phyloP scores from a whole-genome alignment of 2,329 filamentous ascomycete genomes.

The Eutypa lata region DNA sequence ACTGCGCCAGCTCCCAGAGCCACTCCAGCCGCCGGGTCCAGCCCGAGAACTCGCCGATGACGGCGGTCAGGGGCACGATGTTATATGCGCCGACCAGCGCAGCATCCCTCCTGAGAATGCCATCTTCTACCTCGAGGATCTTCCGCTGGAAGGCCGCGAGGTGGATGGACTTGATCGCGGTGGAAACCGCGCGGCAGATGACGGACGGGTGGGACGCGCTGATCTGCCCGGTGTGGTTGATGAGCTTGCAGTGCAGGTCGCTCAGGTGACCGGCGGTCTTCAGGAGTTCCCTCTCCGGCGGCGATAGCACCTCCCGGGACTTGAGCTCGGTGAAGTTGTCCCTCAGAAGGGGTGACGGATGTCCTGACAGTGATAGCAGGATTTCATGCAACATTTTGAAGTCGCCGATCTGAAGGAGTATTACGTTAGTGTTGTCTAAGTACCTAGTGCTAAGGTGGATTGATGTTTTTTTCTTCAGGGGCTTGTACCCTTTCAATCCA shows the following conservation, averaged over 20 bases:
- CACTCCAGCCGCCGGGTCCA: slow-evolving; percentile 86
- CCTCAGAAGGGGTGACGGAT: slow-evolving; percentile 83
- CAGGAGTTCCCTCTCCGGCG: slow-evolving; percentile 80
- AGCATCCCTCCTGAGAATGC: slow-evolving; percentile 73
- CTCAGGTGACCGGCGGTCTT: slow-evolving; percentile 74
- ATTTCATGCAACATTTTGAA: slow-evolving; percentile 91
- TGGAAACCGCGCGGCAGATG: slow-evolving; percentile 83
- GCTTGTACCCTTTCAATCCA: no score
- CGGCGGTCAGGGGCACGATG: slow-evolving; percentile 83
- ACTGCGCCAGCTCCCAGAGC: slow-evolving; percentile 71
- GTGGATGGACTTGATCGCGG: slow-evolving; percentile 70
- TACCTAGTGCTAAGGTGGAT: no score
- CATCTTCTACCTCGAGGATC: slow-evolving; percentile 78
- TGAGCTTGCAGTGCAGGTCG: slow-evolving; percentile 71
- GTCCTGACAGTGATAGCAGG: slow-evolving; percentile 90
- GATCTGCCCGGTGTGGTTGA: slow-evolving; percentile 63
- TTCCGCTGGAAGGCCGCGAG: slow-evolving; percentile 78
- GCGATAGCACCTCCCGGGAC: slow-evolving; percentile 56
- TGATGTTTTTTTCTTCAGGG: no score
- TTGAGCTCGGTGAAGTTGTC: slow-evolving; percentile 43
- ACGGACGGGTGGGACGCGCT: slow-evolving; percentile 71
- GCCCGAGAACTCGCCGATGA: slow-evolving; percentile 80
- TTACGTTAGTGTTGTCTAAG: slow-evolving; percentile 9
- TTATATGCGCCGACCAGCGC: slow-evolving; percentile 85
- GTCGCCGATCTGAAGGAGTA: slow-evolving; percentile 10